phyloP scores from a whole-genome alignment of 345 rosid species.

The Dipteronia sinensis region DNA sequence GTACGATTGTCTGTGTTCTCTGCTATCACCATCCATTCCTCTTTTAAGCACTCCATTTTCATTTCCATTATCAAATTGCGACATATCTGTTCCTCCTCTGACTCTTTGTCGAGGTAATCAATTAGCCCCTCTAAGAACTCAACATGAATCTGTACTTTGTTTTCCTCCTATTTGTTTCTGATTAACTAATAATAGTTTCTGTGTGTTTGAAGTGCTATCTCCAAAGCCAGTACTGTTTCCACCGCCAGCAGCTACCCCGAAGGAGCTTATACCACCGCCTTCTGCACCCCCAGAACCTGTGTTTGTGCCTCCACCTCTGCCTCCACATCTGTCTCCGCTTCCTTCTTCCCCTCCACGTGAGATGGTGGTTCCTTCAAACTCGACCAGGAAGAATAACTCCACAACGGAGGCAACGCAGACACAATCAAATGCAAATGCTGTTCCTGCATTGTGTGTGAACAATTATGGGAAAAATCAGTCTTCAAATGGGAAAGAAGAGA shows the following conservation, averaged over 20 bases:
- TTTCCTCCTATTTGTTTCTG: not conserved
- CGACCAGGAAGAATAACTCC: not conserved
- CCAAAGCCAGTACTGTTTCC: slow-evolving; percentile 28
- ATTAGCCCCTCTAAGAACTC: not conserved
- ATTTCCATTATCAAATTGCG: slow-evolving; percentile 37
- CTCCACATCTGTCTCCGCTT: not conserved
- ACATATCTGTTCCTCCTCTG: slow-evolving; percentile 34
- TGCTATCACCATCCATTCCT: slow-evolving; percentile 23
- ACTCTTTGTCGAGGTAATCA: slow-evolving; percentile 38
- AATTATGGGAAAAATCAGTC: not conserved
- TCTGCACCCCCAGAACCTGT: not conserved
- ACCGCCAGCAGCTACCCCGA: slow-evolving; percentile 6
- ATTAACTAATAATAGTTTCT: not conserved
- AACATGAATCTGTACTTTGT: not conserved
- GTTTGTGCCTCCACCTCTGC: slow-evolving; percentile 10
- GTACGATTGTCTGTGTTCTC: slow-evolving; percentile 39
- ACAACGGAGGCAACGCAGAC: slow-evolving; percentile 8
- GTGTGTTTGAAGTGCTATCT: slow-evolving; percentile 21
- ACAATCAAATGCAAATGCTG: slow-evolving; percentile 3
- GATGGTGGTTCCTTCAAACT: slow-evolving; percentile 6
- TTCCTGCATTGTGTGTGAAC: not conserved
- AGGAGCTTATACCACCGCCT: slow-evolving; percentile 13
- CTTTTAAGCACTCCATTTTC: slow-evolving; percentile 16
- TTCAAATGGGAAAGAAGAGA: slow-evolving; percentile 11
- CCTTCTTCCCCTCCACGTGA: slow-evolving; percentile 1